Conservation (phyloP, 1,284 basidiomycete species). For the Ustilago cynodontis region DNA sequence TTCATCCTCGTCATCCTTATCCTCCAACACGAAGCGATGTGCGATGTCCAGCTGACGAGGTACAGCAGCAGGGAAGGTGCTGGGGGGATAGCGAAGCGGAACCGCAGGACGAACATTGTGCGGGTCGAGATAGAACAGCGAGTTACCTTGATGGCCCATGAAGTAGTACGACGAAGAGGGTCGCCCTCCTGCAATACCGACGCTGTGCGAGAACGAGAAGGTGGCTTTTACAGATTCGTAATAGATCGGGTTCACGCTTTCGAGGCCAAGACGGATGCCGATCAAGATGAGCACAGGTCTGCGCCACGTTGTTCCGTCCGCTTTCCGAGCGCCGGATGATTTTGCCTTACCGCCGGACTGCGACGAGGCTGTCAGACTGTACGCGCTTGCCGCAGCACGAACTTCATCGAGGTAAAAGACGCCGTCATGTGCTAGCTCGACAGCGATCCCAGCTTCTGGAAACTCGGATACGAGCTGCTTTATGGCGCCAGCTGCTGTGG, state of each 20-base stretch:
- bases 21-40: constrained; percentile 17
- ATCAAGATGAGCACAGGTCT: constrained; percentile 88
- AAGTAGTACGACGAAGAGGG: constrained; percentile 98
- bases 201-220: constrained; percentile 92
- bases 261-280: constrained; percentile 86
- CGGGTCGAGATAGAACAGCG: constrained; percentile 90
- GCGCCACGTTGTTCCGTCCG: constrained; percentile 76
- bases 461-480: constrained; percentile 79
- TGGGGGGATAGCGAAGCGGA: constrained; percentile 78
- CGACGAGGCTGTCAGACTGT: background rate
- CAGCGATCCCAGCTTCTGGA: constrained; percentile 83
- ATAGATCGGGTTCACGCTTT: constrained; percentile 94
- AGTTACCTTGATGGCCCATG: constrained; percentile 83
- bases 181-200: constrained; percentile 94
- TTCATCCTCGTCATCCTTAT: constrained; percentile 39
- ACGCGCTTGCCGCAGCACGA: constrained; percentile 77
- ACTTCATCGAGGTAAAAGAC: constrained; percentile 89
- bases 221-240: constrained; percentile 90
- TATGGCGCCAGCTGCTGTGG: constrained; percentile 94
- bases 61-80: constrained; percentile 49
- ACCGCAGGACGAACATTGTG: constrained; percentile 88
- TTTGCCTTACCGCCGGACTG: constrained; percentile 15
- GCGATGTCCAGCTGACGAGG: constrained; percentile 26
- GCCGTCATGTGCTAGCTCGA: constrained; percentile 82
- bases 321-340: constrained; percentile 4